Evolutionary conservation across 1,139 yeast genomes (phyloP).

Genomic region (Yamadazyma pseudoaaseri): DNA sequence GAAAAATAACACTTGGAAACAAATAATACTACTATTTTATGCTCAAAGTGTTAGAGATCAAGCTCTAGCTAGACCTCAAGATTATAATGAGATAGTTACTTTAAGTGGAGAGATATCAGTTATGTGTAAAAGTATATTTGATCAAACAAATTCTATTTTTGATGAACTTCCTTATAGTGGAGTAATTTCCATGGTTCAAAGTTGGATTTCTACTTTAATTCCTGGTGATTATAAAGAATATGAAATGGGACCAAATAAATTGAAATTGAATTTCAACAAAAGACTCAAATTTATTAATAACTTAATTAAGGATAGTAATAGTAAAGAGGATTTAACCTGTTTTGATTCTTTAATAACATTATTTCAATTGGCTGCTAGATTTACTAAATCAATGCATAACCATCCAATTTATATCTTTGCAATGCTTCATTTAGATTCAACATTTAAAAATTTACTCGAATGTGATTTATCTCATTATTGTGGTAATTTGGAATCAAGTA

Average conservation of each 20-base stretch:
- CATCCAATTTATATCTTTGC: slow-evolving; percentile 49
- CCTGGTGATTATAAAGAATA: slow-evolving; percentile 38
- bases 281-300: slow-evolving; percentile 33
- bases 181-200: slow-evolving; percentile 28
- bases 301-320: slow-evolving; percentile 34
- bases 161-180: slow-evolving; percentile 27
- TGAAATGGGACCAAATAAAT: slow-evolving; percentile 26
- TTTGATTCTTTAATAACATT: slow-evolving; percentile 43
- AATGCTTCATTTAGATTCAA: slow-evolving; percentile 34
- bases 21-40: slow-evolving; percentile 50
- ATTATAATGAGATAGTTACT: slow-evolving; percentile 34
- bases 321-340: slow-evolving; percentile 39
- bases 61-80: slow-evolving; percentile 56
- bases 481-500: slow-evolving; percentile 12
- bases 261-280: slow-evolving; percentile 35
- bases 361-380: slow-evolving; percentile 41
- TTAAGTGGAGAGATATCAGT: slow-evolving; percentile 26
- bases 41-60: slow-evolving; percentile 53
- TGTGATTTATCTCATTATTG: slow-evolving; percentile 15
- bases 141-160: slow-evolving; percentile 28
- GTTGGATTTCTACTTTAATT: slow-evolving; percentile 37
- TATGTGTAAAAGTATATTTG: slow-evolving; percentile 32
- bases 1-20: slow-evolving; percentile 54
- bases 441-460: slow-evolving; percentile 27
- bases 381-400: slow-evolving; percentile 20